Evolutionary conservation across 257 asterid species (phyloP), one percentile per base, ranked within the genome.

Genomic region (Solanum lignicaule): DNA sequence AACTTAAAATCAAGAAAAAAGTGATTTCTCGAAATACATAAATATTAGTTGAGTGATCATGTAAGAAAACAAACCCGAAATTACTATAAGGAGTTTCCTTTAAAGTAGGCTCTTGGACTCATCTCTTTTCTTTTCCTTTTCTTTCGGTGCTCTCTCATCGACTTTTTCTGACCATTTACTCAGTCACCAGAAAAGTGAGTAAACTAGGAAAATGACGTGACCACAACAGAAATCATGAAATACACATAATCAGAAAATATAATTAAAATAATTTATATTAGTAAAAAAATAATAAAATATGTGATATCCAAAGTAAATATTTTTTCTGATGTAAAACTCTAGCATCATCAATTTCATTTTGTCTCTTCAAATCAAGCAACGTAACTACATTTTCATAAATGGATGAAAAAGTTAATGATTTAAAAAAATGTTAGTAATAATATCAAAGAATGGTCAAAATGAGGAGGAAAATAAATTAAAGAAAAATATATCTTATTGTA

Each of bases 131-230:
- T 32, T 18, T 76, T 36, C 83, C 88, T 89, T 87, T 89, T 72
- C 90, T 83, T 88, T 93, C 91, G 91, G 95, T 92, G 94, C 93
- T 92, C 83, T 78, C 93, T 90, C 39, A 29, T 29, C n/a, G 91
- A 90, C 95, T 90, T 93, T 92, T 90, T 85, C 93, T 94, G 95
- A 93, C 94, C 91, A 72, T 88, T 27, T 74, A 60, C 35, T 81
- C 85, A 29, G 41, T 81, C 85, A 81, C 84, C 32, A 87, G 74
- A 39, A 78, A 84, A 85, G 89, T 20, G 86, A 88, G 88, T 86
- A 91, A 87, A 89, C 86, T 86, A 84, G 76, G 94, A 93, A 88
- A 91, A 91, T 88, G 93, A 93, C 95, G 85, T 93, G 92, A 94
- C 95, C 82, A 89, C 91, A 91, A 89, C 91, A 87, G 90, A 92